Base-by-base conservation (phyloP, 345 rosid species). In the Linum lewisii region DNA sequence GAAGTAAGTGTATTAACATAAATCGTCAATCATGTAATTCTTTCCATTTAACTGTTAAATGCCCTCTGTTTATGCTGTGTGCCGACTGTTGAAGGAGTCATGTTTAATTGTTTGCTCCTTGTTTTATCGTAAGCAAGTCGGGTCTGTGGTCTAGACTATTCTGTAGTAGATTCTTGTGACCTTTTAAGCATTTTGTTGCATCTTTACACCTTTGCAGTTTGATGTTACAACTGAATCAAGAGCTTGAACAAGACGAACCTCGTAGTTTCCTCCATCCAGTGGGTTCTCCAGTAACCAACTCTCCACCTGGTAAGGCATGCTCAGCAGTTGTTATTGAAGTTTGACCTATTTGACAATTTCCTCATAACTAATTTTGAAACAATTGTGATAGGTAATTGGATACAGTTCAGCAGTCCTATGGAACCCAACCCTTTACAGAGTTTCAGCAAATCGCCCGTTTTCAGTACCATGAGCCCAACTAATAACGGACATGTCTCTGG, bases 221-320 rank as follows among this genome's bases (percentile, higher is more conserved):
- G 79, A 81, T 82, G 79, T 55, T 74, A 57, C 91, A 84, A 68
- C 38, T 81, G 55, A 79, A 72, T 72, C 88, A 72, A 63, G 92
- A 85, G 44, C 54, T 75, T 69, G 92, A 85, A 44, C 83, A 77
- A 67, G 92, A 82, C 58, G 92, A 85, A 69, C 69, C 72, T 25
- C 67, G 72, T 53, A 66, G 68, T 69, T 81, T 80, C 50, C 73
- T 68, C 21, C 82, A 67, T 57, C 86, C 72, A 34, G 63, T 53
- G 23, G 86, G 78, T 66, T 82, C 92, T 10, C 83, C 92, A 29
- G 61, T 79, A 56, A 64, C 74, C 7, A 79, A 72, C 66, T 85
- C 86, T 66, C 83, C 88, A 5, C 77, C 77, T 5, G 74, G 92
- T 78, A 38, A 23, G 66, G 61, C 6, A 32, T 18, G 16, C 19